Base-by-base conservation (phyloP, 495 filamentous ascomycete species). In the Aspergillus nidulans region DNA sequence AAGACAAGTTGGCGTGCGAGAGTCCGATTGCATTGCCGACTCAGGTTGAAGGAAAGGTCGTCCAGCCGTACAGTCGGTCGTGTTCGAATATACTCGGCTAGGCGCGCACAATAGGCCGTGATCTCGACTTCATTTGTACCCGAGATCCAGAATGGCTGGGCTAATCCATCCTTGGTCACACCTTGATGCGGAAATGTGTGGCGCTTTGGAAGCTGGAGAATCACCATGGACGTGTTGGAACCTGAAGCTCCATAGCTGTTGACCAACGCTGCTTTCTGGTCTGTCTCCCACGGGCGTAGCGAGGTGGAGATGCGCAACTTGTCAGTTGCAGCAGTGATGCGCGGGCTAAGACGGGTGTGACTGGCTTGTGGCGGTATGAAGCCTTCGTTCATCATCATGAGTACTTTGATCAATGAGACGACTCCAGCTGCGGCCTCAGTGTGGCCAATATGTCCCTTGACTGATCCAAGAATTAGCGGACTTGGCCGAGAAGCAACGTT, bases 381-480 rank as follows among this genome's bases (percentile, higher is more conserved):
- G 65, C 12, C 58, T 41, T 5, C 62, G 57, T 75, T 64, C 34
- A 82, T 75, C 66, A 76, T 77, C 12, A 73, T 52, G 6, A 76
- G 44, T 0, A 64, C 58, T 50, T 80, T 80, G n/a, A 79, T 63
- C 8, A 81, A 56, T 1, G 58, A 65, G 15, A 68, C 68, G 3
- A 78, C 59, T 4, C 79, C 79, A 0, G 76, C 69, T 2, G 78
- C 64, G 4, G 55, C 64, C 59, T 81, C 77, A 0, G 64, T 64
- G 47, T 82, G 79, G 0, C 79, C 79, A 46, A 81, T 69, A 41
- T 73, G 69, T 6, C 52, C 69, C 57, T 82, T 83, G 39, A 81
- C 65, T 0, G 76, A 77, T 0, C 63, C 68, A 1, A 74, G 18
- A 28, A 40, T 41, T 0, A 72, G 47, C 12, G 47, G 28, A 9